Conservation (phyloP, 2,329 filamentous ascomycete genomes). For the Aotearoamyces nothofagi region DNA sequence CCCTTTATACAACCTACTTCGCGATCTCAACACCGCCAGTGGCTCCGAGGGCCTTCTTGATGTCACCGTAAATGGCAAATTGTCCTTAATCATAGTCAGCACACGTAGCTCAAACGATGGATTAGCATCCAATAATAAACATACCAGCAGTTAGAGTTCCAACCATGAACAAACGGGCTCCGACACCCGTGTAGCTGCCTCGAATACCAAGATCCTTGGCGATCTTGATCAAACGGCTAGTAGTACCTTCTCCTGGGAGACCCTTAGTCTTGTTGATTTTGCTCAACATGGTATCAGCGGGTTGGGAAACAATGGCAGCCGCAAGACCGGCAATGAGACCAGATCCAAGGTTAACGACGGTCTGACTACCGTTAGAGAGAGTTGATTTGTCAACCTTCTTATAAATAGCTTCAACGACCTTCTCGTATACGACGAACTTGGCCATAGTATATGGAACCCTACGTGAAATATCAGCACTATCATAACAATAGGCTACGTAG, state of each 20-base stretch:
- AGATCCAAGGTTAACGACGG: constrained; percentile 64
- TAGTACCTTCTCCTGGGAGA: constrained; percentile 71
- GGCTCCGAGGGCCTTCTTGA: constrained; percentile 56
- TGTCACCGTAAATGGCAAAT: constrained; percentile 76
- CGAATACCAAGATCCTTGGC: constrained; percentile 68
- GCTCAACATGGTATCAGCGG: constrained; percentile 84
- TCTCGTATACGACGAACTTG: constrained; percentile 92
- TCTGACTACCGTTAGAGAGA: constrained; percentile 55
- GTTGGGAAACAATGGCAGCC: constrained; percentile 75
- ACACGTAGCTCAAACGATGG: constrained; percentile 23
- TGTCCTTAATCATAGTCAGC: constrained; percentile 66
- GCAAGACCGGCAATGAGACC: constrained; percentile 74
- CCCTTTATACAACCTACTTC: constrained; percentile 17
- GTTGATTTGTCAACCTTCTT: constrained; percentile 52
- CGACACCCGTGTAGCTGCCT: constrained; percentile 68
- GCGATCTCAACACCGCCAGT: constrained; percentile 62
- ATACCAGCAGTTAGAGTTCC: constrained; percentile 4
- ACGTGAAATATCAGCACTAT: too few relatives aligned
- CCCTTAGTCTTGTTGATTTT: constrained; percentile 96
- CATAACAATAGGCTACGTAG: too few relatives aligned
- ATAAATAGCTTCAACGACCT: constrained; percentile 66
- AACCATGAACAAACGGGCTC: constrained; percentile 58
- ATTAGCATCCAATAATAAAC: constrained; percentile 1
- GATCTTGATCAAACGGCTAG: constrained; percentile 73
- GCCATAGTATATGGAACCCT: constrained; percentile 88